Evolutionary conservation across 192 early-diverging fungal genomes (phyloP), one percentile per base, ranked within the genome.

Genomic region (Paraglomus brasilianum): DNA sequence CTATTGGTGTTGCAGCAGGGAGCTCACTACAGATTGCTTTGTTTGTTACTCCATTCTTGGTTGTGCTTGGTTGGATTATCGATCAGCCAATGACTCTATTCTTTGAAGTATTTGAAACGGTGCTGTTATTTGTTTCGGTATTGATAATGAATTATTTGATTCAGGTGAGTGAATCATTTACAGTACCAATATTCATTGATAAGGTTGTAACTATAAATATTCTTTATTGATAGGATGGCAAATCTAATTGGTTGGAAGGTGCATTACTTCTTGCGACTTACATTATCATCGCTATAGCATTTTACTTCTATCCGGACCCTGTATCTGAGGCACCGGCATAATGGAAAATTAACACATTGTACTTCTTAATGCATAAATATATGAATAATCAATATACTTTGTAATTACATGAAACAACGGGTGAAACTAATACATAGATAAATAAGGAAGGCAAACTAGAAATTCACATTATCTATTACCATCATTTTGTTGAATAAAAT

Each of bases 181-280:
- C 6, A 42, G 39, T 41, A 43, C 39, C 15, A 10, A 66, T 60
- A 21, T 11, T 11, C 14, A 15, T 24, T 17, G 3, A 19, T 38
- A 0, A 30, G 8, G 0, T 17, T 72, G 24, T 5, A 8, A 9
- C 14, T 30, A 70, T 51, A 44, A 17, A 66, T 7, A 51, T 4
- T 59, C 13, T 60, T 70, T 48, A 15, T 8, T 21, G 15, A n/a
- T 15, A 67, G 75, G 93, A 95, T 76, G 94, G 95, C 19, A 75
- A 89, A 55, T 91, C 89, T 19, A 95, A 98, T 76, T 98, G 93
- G 93, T 78, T 98, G 64, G 94, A 98, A 74, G 96, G 94, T 36
- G 79, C 83, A 10, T 91, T 97, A 90, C 72, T 98, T 47, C 73
- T 94, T 51, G 80, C 78, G 17, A 87, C 90, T 1, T 98, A 98